Evolutionary conservation across 495 filamentous ascomycete genomes (phyloP), one percentile per base, ranked within the genome.

Genomic region (Hypoxylon lenormandii): DNA sequence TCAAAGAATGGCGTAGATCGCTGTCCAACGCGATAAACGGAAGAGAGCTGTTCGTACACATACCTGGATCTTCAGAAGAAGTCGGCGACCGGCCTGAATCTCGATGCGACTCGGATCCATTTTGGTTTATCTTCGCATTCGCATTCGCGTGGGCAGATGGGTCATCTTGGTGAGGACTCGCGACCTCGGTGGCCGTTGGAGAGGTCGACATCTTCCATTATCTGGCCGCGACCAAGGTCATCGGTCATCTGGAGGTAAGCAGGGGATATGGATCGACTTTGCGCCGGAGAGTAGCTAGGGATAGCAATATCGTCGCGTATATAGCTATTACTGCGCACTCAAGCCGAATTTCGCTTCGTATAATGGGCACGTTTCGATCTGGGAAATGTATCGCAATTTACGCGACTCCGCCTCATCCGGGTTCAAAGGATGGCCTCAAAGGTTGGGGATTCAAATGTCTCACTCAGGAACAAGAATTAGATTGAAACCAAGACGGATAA

Each of bases 141-240:
- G 30, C 19, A 53, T 46, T 52, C 36, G 36, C 43, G 22, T 33
- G 30, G 10, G 21, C 26, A 13, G 51, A 36, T 38, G 43, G 54
- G 56, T 70, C 67, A 40, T 57, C 72, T 67, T 62, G 63, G 22
- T 33, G 69, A 68, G 69, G 40, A 53, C 59, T 64, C 30, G 68
- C 67, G 66, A 67, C 63, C 52, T 68, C 68, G 50, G 64, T 67
- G 59, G 60, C 59, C 59, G 68, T 38, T 51, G 61, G 56, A 52
- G 66, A 64, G 60, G 63, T 64, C 60, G 72, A 70, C 72, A 74
- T 74, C 56, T 74, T 69, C 72, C 72, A 74, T 74, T 64, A 65
- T 74, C 59, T 60, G n/a, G 26, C n/a, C 8, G 22, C 19, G 45
- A 54, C 56, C 45, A 42, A 42, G 55, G 36, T 30, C 60, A 59